Conservation (phyloP, 2,329 filamentous ascomycete genomes). For the Penicillium sclerotigenum region DNA sequence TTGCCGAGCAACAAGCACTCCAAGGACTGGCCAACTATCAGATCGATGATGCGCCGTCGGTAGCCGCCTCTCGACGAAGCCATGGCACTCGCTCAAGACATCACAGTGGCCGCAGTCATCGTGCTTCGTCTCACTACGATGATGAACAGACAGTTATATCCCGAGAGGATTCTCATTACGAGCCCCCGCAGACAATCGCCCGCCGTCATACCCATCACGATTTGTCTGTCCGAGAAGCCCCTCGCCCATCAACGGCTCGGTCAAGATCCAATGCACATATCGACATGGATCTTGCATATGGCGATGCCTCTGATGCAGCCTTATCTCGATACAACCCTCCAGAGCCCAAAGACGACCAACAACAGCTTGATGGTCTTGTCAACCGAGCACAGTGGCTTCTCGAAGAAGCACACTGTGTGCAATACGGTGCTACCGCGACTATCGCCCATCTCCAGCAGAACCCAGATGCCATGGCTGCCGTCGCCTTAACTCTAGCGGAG, state of each 20-base stretch:
- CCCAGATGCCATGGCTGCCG: slow-evolving; percentile 88
- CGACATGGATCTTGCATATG: slow-evolving; percentile 91
- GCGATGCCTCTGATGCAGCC: slow-evolving; percentile 68
- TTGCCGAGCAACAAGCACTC: slow-evolving; percentile 58
- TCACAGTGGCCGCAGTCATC: slow-evolving; percentile 29
- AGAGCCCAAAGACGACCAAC: slow-evolving; percentile 50
- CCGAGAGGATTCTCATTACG: slow-evolving; percentile 21
- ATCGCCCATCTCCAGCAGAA: slow-evolving; percentile 77
- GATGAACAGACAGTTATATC: slow-evolving; percentile 28
- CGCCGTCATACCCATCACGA: slow-evolving; percentile 43
- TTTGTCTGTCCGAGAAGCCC: slow-evolving; percentile 25
- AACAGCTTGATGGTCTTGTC: slow-evolving; percentile 64
- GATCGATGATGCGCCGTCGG: slow-evolving; percentile 47
- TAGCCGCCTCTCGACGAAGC: slow-evolving; percentile 46
- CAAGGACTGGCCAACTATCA: slow-evolving; percentile 53
- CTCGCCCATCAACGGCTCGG: slow-evolving; percentile 26
- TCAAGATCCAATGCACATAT: slow-evolving; percentile 48
- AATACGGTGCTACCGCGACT: slow-evolving; percentile 76
- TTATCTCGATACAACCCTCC: slow-evolving; percentile 46
- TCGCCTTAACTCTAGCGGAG: slow-evolving; percentile 88
- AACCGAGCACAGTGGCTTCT: slow-evolving; percentile 72
- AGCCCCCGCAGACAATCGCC: slow-evolving; percentile 24
- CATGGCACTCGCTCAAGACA: slow-evolving; percentile 29
- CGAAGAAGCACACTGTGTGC: slow-evolving; percentile 83
- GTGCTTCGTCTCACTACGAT: slow-evolving; percentile 28